Percentiles rank a stretch among this genome's conserved stretches.
phyloP scores from a whole-genome alignment of 2,329 filamentous ascomycete genomes.

The Fusarium domesticum region DNA sequence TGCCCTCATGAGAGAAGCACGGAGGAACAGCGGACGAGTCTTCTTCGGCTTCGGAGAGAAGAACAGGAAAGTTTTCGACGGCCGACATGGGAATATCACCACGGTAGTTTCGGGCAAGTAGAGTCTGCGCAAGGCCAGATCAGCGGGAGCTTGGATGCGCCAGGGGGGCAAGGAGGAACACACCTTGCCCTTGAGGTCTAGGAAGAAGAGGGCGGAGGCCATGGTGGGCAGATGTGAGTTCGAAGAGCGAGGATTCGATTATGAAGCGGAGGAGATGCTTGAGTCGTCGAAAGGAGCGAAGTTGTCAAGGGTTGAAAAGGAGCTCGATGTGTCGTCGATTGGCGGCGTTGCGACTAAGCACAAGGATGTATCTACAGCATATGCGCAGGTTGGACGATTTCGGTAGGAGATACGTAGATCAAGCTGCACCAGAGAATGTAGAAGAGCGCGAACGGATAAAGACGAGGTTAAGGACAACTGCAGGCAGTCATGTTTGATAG shows the following conservation, averaged over 20 bases:
- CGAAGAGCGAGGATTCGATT: conserved; percentile 22
- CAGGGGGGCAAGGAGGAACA: conserved; percentile 5
- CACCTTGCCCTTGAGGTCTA: conserved; percentile 99
- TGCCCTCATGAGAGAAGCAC: conserved; percentile 97
- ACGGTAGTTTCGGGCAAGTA: conserved; percentile 95
- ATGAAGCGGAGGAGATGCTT: conserved; percentile 5
- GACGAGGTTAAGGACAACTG: conserved; percentile 21
- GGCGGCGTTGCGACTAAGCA: conserved; percentile 20
- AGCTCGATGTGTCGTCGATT: conserved; percentile 29
- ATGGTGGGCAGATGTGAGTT: conserved; percentile 51
- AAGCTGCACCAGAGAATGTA: background rate
- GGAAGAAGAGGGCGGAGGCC: conserved; percentile 97
- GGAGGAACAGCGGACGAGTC: conserved; percentile 96
- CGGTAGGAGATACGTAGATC: conserved; percentile 3
- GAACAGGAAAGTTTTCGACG: conserved; percentile 94
- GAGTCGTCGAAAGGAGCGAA: conserved; percentile 10
- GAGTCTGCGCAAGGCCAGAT: conserved; percentile 63
- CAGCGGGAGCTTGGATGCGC: conserved; percentile 12
- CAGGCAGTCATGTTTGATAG: conserved; percentile 26
- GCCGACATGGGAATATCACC: conserved; percentile 99
- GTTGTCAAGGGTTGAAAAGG: conserved; percentile 25
- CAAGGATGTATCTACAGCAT: conserved; percentile 14
- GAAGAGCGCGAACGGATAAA: conserved; percentile 8
- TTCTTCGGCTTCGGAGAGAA: conserved; percentile 97
- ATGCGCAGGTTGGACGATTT: conserved; percentile 11